phyloP scores from a whole-genome alignment of 768 basidiomycete genomes.

The Boletus tomentosulus region DNA sequence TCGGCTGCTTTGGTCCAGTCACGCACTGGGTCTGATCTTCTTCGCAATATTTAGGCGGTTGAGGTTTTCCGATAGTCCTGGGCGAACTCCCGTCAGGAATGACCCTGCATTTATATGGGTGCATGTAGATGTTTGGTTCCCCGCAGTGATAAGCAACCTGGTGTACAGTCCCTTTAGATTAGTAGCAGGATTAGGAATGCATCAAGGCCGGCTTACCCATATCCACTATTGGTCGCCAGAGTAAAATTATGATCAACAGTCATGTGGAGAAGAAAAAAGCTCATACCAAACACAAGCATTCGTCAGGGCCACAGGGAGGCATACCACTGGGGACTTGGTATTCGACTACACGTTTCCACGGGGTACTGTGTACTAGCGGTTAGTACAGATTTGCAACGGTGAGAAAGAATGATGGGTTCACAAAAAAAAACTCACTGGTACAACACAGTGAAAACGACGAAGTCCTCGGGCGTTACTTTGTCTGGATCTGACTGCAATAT shows the following conservation, averaged over 20 bases:
- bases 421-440: constrained; percentile 1
- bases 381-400: not conserved
- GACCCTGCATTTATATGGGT: not conserved
- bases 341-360: not conserved
- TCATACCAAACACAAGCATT: constrained; percentile 7
- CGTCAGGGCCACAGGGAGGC: not conserved
- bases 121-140: constrained; percentile 4
- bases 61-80: constrained; percentile 5
- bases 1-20: constrained; percentile 5
- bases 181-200: not conserved
- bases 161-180: not conserved
- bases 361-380: constrained; percentile 6
- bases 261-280: not conserved
- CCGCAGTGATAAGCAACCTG: constrained; percentile 11
- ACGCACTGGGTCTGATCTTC: constrained; percentile 2
- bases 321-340: constrained; percentile 7
- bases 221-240: not conserved
- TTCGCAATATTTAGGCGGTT: constrained; percentile 5
- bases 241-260: not conserved
- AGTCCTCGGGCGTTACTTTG: not conserved
- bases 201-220: constrained; percentile 10
- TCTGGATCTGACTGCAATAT: not conserved
- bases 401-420: no score
- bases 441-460: not conserved
- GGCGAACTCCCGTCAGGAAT: not conserved